Conservation (phyloP, 2,329 filamentous ascomycete species). For the Paecilomyces sp. region DNA sequence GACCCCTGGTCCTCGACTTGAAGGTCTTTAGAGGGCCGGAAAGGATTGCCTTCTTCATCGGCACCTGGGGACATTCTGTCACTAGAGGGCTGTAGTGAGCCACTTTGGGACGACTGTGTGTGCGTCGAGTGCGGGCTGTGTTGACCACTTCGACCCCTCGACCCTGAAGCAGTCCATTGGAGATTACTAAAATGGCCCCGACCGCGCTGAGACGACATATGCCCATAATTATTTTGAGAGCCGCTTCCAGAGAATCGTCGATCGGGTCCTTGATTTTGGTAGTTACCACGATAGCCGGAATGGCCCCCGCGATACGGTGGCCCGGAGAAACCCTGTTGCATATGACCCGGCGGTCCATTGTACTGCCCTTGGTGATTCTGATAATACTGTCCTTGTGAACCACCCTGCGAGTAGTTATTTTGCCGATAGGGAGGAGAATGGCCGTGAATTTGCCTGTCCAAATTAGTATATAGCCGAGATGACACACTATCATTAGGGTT, state of each 20-base stretch:
- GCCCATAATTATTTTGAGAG: constrained; percentile 41
- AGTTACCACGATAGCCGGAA: constrained; percentile 53
- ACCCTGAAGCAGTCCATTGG: constrained; percentile 61
- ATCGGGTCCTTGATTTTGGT: constrained; percentile 42
- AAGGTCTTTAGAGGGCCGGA: constrained; percentile 57
- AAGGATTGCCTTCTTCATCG: constrained; percentile 54
- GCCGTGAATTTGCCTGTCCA: constrained; percentile 40
- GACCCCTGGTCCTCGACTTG: constrained; percentile 56
- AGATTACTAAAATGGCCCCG: constrained; percentile 58
- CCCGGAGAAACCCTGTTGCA: constrained; percentile 46
- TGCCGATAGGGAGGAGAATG: constrained; percentile 59
- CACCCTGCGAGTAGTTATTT: constrained; percentile 47
- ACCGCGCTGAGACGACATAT: constrained; percentile 43
- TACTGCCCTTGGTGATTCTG: constrained; percentile 42
- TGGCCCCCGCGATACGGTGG: constrained; percentile 47
- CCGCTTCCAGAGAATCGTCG: constrained; percentile 38
- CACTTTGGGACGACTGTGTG: constrained; percentile 24
- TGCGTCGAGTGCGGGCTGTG: constrained; percentile 33
- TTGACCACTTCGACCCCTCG: constrained; percentile 45
- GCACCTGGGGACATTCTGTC: constrained; percentile 28
- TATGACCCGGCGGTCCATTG: constrained; percentile 51
- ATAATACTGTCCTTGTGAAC: constrained; percentile 51
- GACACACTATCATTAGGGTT: constrained; percentile 4
- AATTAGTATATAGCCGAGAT: constrained; percentile 10
- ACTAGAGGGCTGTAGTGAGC: constrained; percentile 22